Base-by-base conservation (phyloP, 140 eudicot species). In the Oenanthe javanica region DNA sequence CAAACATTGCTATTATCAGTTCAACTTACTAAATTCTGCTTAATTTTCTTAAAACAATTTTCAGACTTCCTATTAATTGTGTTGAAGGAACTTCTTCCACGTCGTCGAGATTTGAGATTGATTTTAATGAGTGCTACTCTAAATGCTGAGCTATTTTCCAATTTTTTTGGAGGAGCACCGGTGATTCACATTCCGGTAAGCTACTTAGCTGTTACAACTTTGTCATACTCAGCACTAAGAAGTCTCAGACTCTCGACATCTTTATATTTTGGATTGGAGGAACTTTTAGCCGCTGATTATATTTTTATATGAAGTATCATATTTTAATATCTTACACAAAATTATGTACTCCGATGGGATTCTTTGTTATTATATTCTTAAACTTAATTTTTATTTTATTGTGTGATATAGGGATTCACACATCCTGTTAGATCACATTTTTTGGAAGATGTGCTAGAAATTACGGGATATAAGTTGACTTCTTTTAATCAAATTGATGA, bases 111-210 rank as follows among this genome's bases (percentile, higher is more conserved):
- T 84, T 80, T 95, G 87, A 91, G 99, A 83, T 86, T 95, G 86
- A 91, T 95, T 87, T 84, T 95, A 76, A 95, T 95, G 99, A 95
- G 99, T 86, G 99, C 99, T 79, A 95, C 99, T 61, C 83, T 95
- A 81, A 95, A 95, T 81, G 99, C 99, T 42, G 93, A 95, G 81
- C 82, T 95, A 70, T 95, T 95, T 87, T 95, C 99, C 71, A 87
- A 74, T 83, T 95, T 77, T 81, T 95, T 92, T 88, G 90, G 93
- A 72, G 96, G 92, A 81, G 99, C 97, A 50, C 99, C 99, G 23
- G 86, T 85, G 86, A 92, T 95, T 82, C 99, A 92, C 82, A 95
- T 95, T 77, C 99, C 98, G n/a, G 99, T 95, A 90, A 87, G 89
- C 83, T 52, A 4, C 75, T 85, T 79, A 15, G 42, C 77, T 73